Percentiles rank a stretch among this genome's conserved stretches.
Evolutionary conservation across 2,329 filamentous ascomycete genomes (phyloP).

Genomic region (Dendryphion nanum): DNA sequence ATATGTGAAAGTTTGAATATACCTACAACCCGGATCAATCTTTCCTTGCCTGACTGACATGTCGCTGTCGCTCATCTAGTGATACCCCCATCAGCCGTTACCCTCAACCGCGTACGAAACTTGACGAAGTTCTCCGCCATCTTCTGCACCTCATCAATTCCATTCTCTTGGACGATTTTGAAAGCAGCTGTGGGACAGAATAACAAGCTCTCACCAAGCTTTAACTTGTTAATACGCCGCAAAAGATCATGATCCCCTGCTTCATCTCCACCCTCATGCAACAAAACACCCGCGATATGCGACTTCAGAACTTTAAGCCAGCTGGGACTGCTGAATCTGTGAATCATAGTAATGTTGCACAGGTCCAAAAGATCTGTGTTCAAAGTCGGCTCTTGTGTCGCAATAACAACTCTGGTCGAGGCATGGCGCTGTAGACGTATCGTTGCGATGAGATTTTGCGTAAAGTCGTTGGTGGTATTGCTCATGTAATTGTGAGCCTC

Average conservation of each 20-base stretch:
- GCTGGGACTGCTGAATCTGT: conserved; percentile 66
- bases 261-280: no score
- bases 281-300: no score
- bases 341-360: conserved; percentile 69
- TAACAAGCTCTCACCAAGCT: conserved; percentile 48
- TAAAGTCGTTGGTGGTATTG: conserved; percentile 52
- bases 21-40: no score
- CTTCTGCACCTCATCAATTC: no score
- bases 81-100: conserved; percentile 1
- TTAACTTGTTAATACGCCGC: conserved; percentile 44
- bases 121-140: not conserved
- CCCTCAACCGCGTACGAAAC: not conserved
- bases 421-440: conserved; percentile 72
- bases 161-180: not conserved
- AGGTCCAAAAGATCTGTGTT: conserved; percentile 67
- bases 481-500: conserved; percentile 76
- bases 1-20: no score
- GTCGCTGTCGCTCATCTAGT: no score
- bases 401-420: conserved; percentile 65
- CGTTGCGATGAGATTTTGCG: conserved; percentile 62
- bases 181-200: conserved; percentile 48
- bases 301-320: conserved; percentile 55
- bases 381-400: conserved; percentile 75
- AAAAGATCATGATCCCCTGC: no score
- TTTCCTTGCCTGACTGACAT: no score